These are phyloP conservation scores for Sclerotinia spermophila DNA, from an alignment of 2,329 filamentous ascomycete species.

Conservation along the genomic window DNA sequence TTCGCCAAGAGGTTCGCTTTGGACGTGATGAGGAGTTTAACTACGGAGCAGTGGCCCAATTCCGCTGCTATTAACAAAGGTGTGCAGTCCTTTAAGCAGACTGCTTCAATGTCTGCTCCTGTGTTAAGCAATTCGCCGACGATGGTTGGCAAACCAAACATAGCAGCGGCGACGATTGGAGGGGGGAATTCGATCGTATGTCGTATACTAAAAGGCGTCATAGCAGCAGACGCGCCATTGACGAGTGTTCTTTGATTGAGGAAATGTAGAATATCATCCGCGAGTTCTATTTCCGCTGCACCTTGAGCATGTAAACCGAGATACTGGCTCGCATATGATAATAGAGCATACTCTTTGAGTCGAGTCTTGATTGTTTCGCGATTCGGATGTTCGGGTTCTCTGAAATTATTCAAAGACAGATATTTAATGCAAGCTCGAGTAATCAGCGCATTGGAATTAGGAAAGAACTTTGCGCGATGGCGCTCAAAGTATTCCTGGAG, in stretches of 20 bases:
- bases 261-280: not conserved
- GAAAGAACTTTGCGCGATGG: constrained; percentile 10
- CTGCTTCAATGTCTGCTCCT: not conserved
- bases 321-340: constrained; percentile 35
- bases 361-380: constrained; percentile 8
- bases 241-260: not conserved
- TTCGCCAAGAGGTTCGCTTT: constrained; percentile 4
- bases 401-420: constrained; percentile 30
- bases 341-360: constrained; percentile 29
- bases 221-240: not conserved
- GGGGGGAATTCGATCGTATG: not conserved
- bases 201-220: not conserved
- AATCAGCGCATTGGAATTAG: constrained; percentile 19
- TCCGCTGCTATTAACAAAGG: constrained; percentile 7
- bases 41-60: not conserved
- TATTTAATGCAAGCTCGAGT: constrained; percentile 30
- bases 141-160: not conserved
- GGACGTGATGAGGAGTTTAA: not conserved
- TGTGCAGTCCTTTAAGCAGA: not conserved
- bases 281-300: not conserved
- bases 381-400: constrained; percentile 19
- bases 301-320: constrained; percentile 37
- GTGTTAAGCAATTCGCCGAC: not conserved
- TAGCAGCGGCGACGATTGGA: not conserved
- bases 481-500: constrained; percentile 32